Evolutionary conservation across 1,284 basidiomycete species (phyloP).

Genomic region (Ceratobasidium sp.): DNA sequence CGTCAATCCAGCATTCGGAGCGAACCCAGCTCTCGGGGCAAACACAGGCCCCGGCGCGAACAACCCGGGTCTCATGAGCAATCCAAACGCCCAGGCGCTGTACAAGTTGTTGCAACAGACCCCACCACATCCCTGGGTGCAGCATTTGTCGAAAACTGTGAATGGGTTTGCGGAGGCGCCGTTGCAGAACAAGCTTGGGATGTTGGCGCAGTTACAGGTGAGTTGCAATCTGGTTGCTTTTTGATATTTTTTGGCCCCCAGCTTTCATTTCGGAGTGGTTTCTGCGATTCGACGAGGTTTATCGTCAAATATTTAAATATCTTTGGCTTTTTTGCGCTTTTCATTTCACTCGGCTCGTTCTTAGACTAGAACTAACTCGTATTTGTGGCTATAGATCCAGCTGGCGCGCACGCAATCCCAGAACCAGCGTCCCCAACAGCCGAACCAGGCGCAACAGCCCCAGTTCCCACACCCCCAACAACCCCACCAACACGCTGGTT

Average conservation of each 20-base stretch:
- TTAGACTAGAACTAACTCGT: too few relatives aligned
- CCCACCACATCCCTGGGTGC: conserved; percentile 29
- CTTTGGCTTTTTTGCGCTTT: background rate
- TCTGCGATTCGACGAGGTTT: too few relatives aligned
- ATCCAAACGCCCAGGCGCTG: conserved; percentile 10
- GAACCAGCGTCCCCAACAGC: conserved; percentile 12
- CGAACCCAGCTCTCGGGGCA: too few relatives aligned
- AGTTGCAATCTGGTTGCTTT: conserved; percentile 43
- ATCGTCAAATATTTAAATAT: too few relatives aligned
- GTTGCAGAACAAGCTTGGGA: conserved; percentile 28
- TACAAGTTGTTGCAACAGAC: conserved; percentile 18
- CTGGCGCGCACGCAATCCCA: conserved; percentile 8
- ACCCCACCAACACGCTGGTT: conserved; percentile 20
- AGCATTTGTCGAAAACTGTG: conserved; percentile 8
- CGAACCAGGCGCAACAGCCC: conserved; percentile 2
- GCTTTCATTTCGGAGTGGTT: background rate
- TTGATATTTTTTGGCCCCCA: too few relatives aligned
- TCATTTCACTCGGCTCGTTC: background rate
- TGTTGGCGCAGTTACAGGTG: conserved; percentile 57
- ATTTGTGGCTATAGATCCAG: background rate
- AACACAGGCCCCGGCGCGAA: background rate
- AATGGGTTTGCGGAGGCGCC: conserved; percentile 8
- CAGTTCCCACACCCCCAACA: conserved; percentile 26
- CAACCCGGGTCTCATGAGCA: conserved; percentile 4
- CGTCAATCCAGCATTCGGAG: too few relatives aligned